These are phyloP conservation scores for Ulvella scutata DNA, from an alignment of 139 green algal species.

Conservation along the genomic window DNA sequence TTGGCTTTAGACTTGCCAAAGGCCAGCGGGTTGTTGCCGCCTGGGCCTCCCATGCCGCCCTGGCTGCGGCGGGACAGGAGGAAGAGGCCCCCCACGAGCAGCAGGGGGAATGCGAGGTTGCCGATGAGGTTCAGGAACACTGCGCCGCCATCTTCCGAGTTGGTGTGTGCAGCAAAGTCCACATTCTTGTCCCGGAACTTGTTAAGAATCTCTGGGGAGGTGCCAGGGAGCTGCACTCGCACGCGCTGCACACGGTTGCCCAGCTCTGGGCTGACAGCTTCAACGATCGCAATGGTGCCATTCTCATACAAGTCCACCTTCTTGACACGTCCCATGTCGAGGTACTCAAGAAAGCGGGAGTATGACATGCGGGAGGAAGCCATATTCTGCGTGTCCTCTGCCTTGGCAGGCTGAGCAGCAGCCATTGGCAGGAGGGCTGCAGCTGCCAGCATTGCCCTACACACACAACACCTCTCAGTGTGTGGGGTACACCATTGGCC, in stretches of 20 bases:
- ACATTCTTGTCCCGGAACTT: constrained; percentile 98
- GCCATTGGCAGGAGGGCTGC: constrained; percentile 5
- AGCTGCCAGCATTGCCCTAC: constrained; percentile 13
- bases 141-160: constrained; percentile 82
- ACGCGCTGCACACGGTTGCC: constrained; percentile 97
- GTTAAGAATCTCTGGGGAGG: constrained; percentile 74
- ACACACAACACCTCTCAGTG: too few relatives aligned
- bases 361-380: constrained; percentile 98
- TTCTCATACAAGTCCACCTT: constrained; percentile 99
- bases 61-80: constrained; percentile 74
- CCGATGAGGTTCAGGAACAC: constrained; percentile 88
- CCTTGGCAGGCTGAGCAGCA: constrained; percentile 10
- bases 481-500: too few relatives aligned
- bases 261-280: constrained; percentile 96
- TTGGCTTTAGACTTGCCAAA: constrained; percentile 96
- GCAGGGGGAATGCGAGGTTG: constrained; percentile 97
- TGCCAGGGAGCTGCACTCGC: constrained; percentile 93
- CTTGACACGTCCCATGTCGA: constrained; percentile 98
- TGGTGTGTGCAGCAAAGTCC: constrained; percentile 94
- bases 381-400: constrained; percentile 44
- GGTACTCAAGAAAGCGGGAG: constrained; percentile 97
- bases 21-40: constrained; percentile 90
- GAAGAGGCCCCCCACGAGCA: constrained; percentile 98
- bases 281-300: constrained; percentile 97
- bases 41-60: constrained; percentile 59